Base-by-base conservation (phyloP, 2,329 filamentous ascomycete species). In the Cercospora sp. region DNA sequence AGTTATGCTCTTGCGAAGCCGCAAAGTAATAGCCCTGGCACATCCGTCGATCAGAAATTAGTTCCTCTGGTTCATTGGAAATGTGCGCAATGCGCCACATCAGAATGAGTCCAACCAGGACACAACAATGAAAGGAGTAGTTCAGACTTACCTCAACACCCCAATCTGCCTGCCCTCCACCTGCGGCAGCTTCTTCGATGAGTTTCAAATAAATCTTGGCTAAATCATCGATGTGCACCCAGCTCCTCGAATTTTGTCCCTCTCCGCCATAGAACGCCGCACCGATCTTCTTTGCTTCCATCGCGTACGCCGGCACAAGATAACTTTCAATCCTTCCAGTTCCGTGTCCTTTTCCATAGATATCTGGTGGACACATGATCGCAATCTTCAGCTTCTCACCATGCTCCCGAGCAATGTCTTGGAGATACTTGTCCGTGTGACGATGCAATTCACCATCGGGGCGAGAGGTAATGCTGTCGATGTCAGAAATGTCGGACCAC, bases 161-260 rank as follows among this genome's bases (percentile, higher is more conserved):
- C 71, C 69, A 71, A 33, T 80, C 78, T 1, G 78, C 79, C 16
- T 70, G 71, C 18, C 64, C 67, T 23, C 77, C 77, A 20, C 79
- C 77, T 4, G 81, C 75, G 5, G 82, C 75, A 0, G 87, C 87
- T 3, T 84, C 84, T 53, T 87, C 84, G 0, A 85, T 82, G 0
- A 90, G 80, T 3, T 82, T 75, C 7, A 85, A 73, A 69, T 85
- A 88, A 0, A 90, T 71, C 5, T 80, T 74, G 48, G 83, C 84
- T 1, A 91, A 78, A 73, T 91, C 89, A 2, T 83, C 78, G 0
- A 89, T 78, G 71, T 90, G 86, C 0, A 91, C 83, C 73, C 81
- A 77, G 58, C 80, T 78, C 78, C 82, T 80, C 40, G 78, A 71
- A 58, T 89, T 84, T 1, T 80, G 73, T 0, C 89, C 88, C 0